Base-by-base conservation (phyloP, 1,284 basidiomycete genomes). In the Singerocomus rubriflavus region DNA sequence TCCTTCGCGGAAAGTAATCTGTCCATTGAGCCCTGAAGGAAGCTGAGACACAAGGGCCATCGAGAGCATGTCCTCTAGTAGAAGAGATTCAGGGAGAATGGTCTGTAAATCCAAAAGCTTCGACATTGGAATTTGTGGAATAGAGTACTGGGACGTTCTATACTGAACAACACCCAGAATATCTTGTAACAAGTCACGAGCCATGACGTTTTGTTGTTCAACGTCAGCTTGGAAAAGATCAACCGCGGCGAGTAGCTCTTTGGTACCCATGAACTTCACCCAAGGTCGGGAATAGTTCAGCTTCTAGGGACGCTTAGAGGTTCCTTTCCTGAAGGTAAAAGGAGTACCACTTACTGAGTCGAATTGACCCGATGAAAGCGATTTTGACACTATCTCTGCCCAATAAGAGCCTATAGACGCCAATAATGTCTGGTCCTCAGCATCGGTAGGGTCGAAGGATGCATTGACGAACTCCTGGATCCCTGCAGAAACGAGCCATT, bases 41-140 rank as follows among this genome's bases (percentile, higher is more conserved):
- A 81, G 60, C 6, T 62, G 68, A 0, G 71, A 70, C 21, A 69
- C 58, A 1, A 81, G 46, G 1, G 71, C 67, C 4, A 61, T 59
- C 4, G 78, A 74, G 26, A 84, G 72, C 54, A 84, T 62, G 12
- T 74, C 67, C 35, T 83, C 78, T 1, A 83, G 64, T 1, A 70
- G 50, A 3, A 46, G 8, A 8, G 71, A 75, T 25, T 62, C 54
- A 3, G 72, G 69, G 4, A 80, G 54, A 4, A 70, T n/a, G 4
- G 57, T 29, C 12, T 65, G 68, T 26, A 79, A 55, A 9, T 60
- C 52, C 13, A 77, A 46, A 0, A 81, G 62, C 16, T 63, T 63
- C 10, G 64, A 54, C 11, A 71, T 48, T 32, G 68, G 56, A 26
- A 65, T 54, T 8, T 61, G 50, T 6, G 58, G 36, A 70, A 48